These are phyloP conservation scores for Podospora appendiculata DNA, from an alignment of 495 filamentous ascomycete species.

Conservation along the genomic window DNA sequence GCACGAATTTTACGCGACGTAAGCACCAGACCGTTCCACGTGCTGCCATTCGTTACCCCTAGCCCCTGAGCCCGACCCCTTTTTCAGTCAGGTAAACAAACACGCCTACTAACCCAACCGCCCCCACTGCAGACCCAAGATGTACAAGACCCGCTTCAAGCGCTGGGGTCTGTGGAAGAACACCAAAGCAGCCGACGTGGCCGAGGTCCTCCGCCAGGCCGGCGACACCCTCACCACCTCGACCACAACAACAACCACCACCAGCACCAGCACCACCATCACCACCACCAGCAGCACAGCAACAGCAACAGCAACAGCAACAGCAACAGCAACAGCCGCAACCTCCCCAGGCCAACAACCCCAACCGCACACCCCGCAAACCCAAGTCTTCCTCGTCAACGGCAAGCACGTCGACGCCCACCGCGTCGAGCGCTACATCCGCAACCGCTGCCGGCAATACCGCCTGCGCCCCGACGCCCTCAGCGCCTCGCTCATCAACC, in stretches of 20 bases:
- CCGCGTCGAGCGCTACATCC: conserved; percentile 5
- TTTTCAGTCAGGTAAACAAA: background rate
- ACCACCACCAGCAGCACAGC: background rate
- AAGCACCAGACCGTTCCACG: background rate
- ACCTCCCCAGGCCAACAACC: background rate
- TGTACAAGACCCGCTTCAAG: conserved; percentile 13
- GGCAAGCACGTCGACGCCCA: conserved; percentile 1
- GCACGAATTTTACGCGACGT: conserved; percentile 10
- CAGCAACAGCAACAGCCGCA: background rate
- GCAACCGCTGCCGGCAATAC: conserved; percentile 3
- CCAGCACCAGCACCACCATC: background rate
- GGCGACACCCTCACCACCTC: background rate
- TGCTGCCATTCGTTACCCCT: background rate
- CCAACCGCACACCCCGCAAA: no score
- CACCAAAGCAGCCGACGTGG: conserved; percentile 6
- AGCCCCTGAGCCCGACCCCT: background rate
- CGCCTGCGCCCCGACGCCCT: conserved; percentile 1
- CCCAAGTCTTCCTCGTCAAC: conserved; percentile 6
- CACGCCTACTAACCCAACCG: background rate
- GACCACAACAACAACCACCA: background rate
- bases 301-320: background rate
- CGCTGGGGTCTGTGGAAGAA: conserved; percentile 10
- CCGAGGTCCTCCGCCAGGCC: conserved; percentile 4
- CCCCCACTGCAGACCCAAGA: conserved; percentile 5
- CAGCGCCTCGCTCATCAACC: background rate